Conservation (phyloP, 441 rosid genomes). For the Corymbia calophylla region DNA sequence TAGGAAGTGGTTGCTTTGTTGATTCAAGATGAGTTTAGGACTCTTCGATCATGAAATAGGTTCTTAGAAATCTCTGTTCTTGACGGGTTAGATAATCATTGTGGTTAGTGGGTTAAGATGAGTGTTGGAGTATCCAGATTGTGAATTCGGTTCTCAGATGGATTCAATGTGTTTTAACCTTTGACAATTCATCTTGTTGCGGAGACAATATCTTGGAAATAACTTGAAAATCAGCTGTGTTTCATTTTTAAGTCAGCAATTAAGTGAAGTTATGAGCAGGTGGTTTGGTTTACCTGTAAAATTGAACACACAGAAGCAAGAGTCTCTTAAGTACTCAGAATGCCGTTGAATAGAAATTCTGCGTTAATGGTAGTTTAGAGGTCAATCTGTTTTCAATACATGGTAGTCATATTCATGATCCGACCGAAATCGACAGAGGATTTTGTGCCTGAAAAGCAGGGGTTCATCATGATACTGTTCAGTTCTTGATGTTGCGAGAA, state of each 20-base stretch:
- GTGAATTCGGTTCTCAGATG: not conserved
- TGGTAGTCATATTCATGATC: not conserved
- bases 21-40: not conserved
- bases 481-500: too few species aligned
- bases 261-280: not conserved
- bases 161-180: not conserved
- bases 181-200: not conserved
- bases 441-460: not conserved
- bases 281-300: not conserved
- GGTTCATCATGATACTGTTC: not conserved
- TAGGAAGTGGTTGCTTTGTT: not conserved
- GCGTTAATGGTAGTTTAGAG: not conserved
- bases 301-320: not conserved
- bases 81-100: not conserved
- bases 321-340: not conserved
- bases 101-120: not conserved
- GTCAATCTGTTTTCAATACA: not conserved
- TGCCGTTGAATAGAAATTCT: not conserved
- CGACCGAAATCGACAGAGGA: accelerated
- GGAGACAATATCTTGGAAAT: not conserved
- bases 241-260: not conserved
- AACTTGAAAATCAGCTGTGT: not conserved
- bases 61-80: not conserved
- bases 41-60: too few species aligned
- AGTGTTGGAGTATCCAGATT: not conserved